Evolutionary conservation across 2,329 filamentous ascomycete genomes (phyloP), one percentile per base, ranked within the genome.

Genomic region (Periconia sp.): DNA sequence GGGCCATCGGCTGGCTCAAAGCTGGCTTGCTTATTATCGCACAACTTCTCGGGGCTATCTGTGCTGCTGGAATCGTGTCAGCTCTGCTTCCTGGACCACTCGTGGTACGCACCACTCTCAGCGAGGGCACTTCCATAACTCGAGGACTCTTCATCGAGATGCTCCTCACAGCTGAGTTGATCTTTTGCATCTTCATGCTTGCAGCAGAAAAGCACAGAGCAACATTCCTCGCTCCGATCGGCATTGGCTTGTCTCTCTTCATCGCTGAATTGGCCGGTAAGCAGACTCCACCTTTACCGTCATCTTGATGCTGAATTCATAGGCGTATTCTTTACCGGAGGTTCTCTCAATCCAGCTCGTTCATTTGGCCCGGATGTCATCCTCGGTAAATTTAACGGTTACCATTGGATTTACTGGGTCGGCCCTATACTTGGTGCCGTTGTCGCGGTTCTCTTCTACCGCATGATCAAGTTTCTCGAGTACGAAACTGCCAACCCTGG

Each of bases 331-430:
- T 78, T 72, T 48, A 77, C 74, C 5, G 73, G 74, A 33, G 74
- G 72, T 22, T 75, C 72, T 3, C 63, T 78, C 23, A 78, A 78
- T 43, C 76, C 76, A 25, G 75, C 76, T 18, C 73, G 76, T 26
- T 76, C 73, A 1, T 75, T 78, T 52, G 76, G 73, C 16, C 75
- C 75, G 15, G 71, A 71, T 45, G 73, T 78, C n/a, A 63, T 73
- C 21, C 62, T 73, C 3, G 53, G 56, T 28, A 61, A 40, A 7
- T 78, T 78, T 53, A 64, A 72, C 4, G 53, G 61, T 30, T 71
- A 76, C 46, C 76, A 78, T 55, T 78, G 75, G 74, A 75, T 79
- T 43, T 79, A 79, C 59, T 79, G 76, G 76, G 43, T 78, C 32
- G 76, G 76, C 1, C 76, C 76, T 4, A 48, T 68, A 5, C 63